Evolutionary conservation across 352 stramenopile genomes (phyloP).

Genomic region (Phytophthora cajani): DNA sequence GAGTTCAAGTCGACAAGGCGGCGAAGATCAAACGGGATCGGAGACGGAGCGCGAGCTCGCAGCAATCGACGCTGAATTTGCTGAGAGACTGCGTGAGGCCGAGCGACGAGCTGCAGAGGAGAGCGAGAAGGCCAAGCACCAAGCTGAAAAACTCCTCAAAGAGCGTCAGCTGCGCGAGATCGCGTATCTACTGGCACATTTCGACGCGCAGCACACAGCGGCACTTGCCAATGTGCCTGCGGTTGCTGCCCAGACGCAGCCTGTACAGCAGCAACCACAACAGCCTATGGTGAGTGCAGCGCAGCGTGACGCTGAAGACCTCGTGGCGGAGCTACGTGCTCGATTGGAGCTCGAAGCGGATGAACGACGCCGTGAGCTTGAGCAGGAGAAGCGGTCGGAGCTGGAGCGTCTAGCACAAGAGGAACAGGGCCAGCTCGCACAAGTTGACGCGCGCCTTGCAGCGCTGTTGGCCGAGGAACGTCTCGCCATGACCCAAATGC

Average conservation of each 20-base stretch:
- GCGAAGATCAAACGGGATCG: background rate
- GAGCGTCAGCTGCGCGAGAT: slow-evolving; percentile 57
- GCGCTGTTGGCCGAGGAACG: slow-evolving; percentile 43
- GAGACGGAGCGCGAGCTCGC: slow-evolving; percentile 32
- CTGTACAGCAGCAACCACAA: slow-evolving; percentile 13
- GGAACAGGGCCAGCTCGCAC: slow-evolving; percentile 30
- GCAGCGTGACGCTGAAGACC: slow-evolving; percentile 37
- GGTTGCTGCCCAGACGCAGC: background rate
- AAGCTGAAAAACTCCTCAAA: slow-evolving; percentile 44
- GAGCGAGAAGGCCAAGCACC: slow-evolving; percentile 36
- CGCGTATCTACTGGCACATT: slow-evolving; percentile 50
- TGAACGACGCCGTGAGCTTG: slow-evolving; percentile 51
- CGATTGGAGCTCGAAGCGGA: slow-evolving; percentile 59
- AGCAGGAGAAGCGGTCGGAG: slow-evolving; percentile 42
- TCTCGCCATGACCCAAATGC: slow-evolving; percentile 43
- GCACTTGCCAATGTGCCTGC: slow-evolving; percentile 16
- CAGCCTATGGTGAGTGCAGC: slow-evolving; percentile 13
- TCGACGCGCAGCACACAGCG: slow-evolving; percentile 36
- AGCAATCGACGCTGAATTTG: slow-evolving; percentile 53
- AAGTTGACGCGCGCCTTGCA: slow-evolving; percentile 36
- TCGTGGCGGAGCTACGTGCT: slow-evolving; percentile 52
- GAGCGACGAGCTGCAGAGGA: slow-evolving; percentile 39
- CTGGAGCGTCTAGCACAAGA: slow-evolving; percentile 38
- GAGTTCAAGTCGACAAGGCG: slow-evolving; percentile 2
- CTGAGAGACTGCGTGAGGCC: slow-evolving; percentile 39